Evolutionary conservation across 257 asterid genomes (phyloP), one percentile per base, ranked within the genome.

Genomic region (Solanum gracilifrons): DNA sequence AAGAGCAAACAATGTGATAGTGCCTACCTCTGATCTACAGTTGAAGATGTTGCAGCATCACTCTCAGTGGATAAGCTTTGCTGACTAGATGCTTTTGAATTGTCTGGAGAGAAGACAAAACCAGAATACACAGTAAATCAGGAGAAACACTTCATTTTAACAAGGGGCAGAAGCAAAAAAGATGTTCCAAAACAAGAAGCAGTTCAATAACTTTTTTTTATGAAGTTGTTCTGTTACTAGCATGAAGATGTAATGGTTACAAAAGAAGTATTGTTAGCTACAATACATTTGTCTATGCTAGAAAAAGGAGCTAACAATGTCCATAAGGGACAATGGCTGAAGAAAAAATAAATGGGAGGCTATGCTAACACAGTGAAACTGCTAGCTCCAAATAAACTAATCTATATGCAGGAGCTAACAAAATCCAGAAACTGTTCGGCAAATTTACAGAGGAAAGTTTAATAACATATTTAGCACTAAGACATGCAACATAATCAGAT

Each of bases 11-110:
- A 21, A 79, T 32, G 39, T 37, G 75, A 62, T 37, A 41, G 35
- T 27, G 36, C 83, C 90, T 79, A 96, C 98, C 99, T 94, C 89
- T 91, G 90, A n/a, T 88, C 93, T 90, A 92, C 92, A 87, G 92
- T 91, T 88, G 93, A 91, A 84, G 94, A 87, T 88, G 87, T 66
- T 82, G 92, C 90, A 89, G 91, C 92, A 86, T 88, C 90, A 35
- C 90, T 87, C 92, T 91, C 96, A 83, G 77, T 87, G 88, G 89
- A 84, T 89, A 88, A 86, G 18, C 93, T 77, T 89, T 90, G 98
- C 92, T 90, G 94, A 89, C 86, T 94, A 82, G 77, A 72, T 85
- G 92, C 92, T 91, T 95, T 97, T 80, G 94, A 95, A 88, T 88
- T 89, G 85, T 95, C 99, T 97, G 98, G 89, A 86, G 86, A 86